These are phyloP conservation scores for Zygotorulaspora florentina DNA, from an alignment of 805 yeast species.

Conservation along the genomic window DNA sequence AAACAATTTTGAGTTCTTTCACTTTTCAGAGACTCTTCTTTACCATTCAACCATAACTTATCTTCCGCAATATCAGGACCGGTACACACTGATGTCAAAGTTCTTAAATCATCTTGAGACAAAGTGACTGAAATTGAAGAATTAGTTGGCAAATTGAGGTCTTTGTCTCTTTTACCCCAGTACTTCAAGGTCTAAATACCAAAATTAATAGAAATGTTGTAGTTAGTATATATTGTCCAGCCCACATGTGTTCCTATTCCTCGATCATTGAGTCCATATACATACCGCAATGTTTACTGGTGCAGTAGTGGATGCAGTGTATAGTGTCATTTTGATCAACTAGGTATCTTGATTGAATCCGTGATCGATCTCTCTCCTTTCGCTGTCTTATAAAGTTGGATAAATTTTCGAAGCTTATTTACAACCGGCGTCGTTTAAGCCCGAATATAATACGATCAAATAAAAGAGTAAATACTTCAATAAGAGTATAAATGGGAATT, in stretches of 20 bases:
- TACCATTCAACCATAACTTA: constrained; percentile 82
- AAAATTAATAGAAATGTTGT: background rate
- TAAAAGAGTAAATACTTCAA: background rate
- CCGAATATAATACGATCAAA: background rate
- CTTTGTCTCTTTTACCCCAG: constrained; percentile 96
- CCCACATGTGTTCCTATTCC: background rate
- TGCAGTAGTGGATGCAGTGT: constrained; percentile 82
- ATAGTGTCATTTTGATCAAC: constrained; percentile 42
- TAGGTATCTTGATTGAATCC: background rate
- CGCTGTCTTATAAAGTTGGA: background rate
- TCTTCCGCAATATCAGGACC: constrained; percentile 54
- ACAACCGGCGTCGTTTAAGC: constrained; percentile 1
- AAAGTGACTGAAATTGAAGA: constrained; percentile 93
- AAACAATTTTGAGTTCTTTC: constrained; percentile 69
- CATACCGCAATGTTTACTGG: constrained; percentile 95
- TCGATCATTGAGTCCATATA: constrained; percentile 14
- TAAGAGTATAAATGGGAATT: background rate
- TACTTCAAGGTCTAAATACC: constrained; percentile 72
- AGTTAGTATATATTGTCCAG: background rate
- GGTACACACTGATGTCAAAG: constrained; percentile 85
- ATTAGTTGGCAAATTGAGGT: constrained; percentile 89
- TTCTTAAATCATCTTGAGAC: constrained; percentile 84
- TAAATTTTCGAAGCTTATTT: background rate
- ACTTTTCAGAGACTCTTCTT: constrained; percentile 62
- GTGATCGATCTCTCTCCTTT: background rate